A percentile compares a stretch with the other conserved stretches of the same genome.
These are phyloP conservation scores for Senecio squalidus DNA, from an alignment of 140 eudicot genomes.

Conservation along the genomic window DNA sequence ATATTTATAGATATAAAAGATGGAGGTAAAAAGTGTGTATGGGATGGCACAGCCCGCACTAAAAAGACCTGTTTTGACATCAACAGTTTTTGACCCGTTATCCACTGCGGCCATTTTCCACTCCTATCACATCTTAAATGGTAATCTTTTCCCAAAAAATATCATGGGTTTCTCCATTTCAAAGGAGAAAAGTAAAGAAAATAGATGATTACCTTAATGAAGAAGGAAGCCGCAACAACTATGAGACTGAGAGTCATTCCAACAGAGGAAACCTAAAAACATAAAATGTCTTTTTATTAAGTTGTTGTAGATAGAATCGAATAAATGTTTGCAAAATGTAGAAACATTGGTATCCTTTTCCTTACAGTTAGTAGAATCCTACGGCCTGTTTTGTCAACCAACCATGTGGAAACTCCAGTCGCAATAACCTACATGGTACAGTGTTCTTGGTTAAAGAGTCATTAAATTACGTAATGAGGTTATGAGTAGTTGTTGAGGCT, in stretches of 20 bases:
- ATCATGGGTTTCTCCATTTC: background rate
- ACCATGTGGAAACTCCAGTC: constrained; percentile 79
- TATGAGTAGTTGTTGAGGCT: constrained; percentile 12
- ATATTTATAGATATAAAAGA: no score
- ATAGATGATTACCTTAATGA: constrained; percentile 51
- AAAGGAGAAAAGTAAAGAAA: background rate
- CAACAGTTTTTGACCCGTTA: no score
- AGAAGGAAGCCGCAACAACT: constrained; percentile 69
- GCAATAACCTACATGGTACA: constrained; percentile 61
- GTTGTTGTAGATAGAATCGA: constrained; percentile 4
- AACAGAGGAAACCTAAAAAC: constrained; percentile 60
- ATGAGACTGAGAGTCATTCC: constrained; percentile 87
- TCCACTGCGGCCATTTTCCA: no score
- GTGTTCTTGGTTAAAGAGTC: constrained; percentile 1
- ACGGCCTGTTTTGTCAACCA: constrained; percentile 96
- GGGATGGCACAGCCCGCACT: no score
- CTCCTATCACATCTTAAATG: background rate
- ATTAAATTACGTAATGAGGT: background rate
- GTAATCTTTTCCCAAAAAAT: background rate
- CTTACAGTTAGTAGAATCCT: constrained; percentile 82
- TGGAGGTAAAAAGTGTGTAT: no score
- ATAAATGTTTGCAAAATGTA: constrained; percentile 4
- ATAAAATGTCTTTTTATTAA: background rate
- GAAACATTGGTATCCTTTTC: constrained; percentile 2
- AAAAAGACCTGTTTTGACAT: no score